Evolutionary conservation across 2,329 filamentous ascomycete species (phyloP).

Genomic region (Paecilomyces formosus): DNA sequence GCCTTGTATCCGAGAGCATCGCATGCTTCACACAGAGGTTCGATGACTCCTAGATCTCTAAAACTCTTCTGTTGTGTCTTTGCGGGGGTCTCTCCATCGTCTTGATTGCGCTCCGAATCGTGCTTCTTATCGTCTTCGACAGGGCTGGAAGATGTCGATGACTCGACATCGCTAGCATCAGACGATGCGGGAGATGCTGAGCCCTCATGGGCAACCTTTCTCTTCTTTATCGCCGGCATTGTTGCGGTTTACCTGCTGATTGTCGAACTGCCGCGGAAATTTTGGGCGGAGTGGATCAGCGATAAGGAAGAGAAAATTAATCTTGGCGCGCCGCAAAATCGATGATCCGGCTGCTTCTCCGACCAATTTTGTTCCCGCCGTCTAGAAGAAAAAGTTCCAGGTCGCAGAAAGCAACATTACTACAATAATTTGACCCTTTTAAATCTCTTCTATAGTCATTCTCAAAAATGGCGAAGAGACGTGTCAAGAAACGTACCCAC

Average conservation of each 20-base stretch:
- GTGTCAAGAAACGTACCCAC: conserved; percentile 87
- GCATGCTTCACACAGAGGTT: conserved; percentile 84
- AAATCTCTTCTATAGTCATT: background rate
- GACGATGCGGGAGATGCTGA: conserved; percentile 7
- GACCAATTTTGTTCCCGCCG: conserved; percentile 25
- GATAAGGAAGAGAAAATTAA: conserved; percentile 18
- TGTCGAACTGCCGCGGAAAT: conserved; percentile 2
- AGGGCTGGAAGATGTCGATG: conserved; percentile 10
- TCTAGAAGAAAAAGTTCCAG: conserved; percentile 20
- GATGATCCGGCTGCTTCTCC: conserved; percentile 27
- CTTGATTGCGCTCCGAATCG: conserved; percentile 1
- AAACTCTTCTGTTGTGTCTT: conserved; percentile 30
- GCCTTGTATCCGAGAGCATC: conserved; percentile 70
- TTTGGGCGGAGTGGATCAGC: conserved; percentile 1
- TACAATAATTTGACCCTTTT: background rate
- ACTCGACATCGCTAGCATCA: conserved; percentile 15
- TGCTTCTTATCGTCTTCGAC: background rate
- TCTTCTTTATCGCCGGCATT: conserved; percentile 35
- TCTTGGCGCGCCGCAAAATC: conserved; percentile 26
- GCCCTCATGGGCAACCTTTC: conserved; percentile 27
- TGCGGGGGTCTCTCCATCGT: conserved; percentile 5
- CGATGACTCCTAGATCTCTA: conserved; percentile 60
- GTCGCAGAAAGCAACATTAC: background rate
- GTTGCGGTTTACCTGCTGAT: conserved; percentile 7
- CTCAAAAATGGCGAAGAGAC: conserved; percentile 63